phyloP scores from a whole-genome alignment of 495 filamentous ascomycete species.

The Neurospora cerealis region DNA sequence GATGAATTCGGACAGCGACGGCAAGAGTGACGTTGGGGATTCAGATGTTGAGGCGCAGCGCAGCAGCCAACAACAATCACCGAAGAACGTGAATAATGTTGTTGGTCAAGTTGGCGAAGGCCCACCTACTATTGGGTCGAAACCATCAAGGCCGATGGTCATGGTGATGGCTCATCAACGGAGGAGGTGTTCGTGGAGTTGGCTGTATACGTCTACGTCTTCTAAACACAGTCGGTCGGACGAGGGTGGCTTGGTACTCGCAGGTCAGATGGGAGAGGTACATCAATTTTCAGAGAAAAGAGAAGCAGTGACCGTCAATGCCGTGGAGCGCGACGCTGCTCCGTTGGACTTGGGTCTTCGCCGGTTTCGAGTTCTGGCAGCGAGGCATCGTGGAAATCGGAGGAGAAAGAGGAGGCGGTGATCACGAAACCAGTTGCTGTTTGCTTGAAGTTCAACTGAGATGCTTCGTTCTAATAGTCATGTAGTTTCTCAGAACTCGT shows the following conservation, averaged over 20 bases:
- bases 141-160: background rate
- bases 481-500: too few species aligned
- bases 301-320: background rate
- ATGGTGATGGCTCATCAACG: background rate
- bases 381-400: background rate
- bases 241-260: background rate
- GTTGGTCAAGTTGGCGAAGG: background rate
- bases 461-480: too few species aligned
- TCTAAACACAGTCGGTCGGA: background rate
- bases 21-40: background rate
- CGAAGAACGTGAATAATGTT: background rate
- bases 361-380: background rate
- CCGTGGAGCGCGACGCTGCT: background rate
- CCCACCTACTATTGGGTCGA: constrained; percentile 8
- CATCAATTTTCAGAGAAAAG: background rate
- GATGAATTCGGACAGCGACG: background rate
- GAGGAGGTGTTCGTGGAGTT: background rate
- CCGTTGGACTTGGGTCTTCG: background rate
- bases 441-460: too few species aligned
- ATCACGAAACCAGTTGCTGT: background rate
- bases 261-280: background rate
- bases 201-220: background rate
- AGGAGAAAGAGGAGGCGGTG: background rate
- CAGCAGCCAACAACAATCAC: background rate
- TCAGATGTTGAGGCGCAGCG: background rate